A percentile compares a stretch with the other conserved stretches of the same genome.
Conservation (phyloP, 306 rosid species). For the Potentilla sterilis region DNA sequence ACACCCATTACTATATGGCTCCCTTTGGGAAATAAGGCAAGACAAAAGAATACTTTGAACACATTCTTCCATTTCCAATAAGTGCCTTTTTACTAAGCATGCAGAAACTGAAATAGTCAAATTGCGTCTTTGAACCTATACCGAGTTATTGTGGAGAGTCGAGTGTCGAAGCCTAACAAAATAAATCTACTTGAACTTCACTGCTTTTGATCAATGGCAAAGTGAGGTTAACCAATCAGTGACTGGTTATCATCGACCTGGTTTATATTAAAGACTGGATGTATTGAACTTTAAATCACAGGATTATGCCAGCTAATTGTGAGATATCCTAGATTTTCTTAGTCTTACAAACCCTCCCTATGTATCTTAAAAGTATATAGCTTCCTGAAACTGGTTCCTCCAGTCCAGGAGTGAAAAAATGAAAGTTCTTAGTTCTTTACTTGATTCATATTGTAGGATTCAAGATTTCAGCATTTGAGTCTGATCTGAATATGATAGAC, state of each 20-base stretch:
- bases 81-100: neutral
- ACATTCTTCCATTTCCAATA: neutral
- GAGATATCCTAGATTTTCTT: neutral
- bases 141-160: neutral
- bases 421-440: neutral
- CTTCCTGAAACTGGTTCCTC: neutral
- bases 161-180: neutral
- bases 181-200: neutral
- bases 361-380: neutral
- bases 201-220: neutral
- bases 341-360: neutral
- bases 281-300: neutral
- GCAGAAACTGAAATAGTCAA: neutral
- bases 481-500: conserved; percentile 41
- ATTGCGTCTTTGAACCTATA: neutral
- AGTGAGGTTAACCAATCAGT: neutral
- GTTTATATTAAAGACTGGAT: no score
- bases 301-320: neutral
- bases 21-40: neutral
- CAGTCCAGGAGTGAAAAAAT: neutral
- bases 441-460: conserved; percentile 3
- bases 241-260: no score
- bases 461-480: conserved; percentile 20
- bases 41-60: neutral
- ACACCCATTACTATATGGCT: neutral